Percentiles rank a stretch among this genome's conserved stretches.
phyloP scores from a whole-genome alignment of 306 rosid genomes.

The Sindora glabra region DNA sequence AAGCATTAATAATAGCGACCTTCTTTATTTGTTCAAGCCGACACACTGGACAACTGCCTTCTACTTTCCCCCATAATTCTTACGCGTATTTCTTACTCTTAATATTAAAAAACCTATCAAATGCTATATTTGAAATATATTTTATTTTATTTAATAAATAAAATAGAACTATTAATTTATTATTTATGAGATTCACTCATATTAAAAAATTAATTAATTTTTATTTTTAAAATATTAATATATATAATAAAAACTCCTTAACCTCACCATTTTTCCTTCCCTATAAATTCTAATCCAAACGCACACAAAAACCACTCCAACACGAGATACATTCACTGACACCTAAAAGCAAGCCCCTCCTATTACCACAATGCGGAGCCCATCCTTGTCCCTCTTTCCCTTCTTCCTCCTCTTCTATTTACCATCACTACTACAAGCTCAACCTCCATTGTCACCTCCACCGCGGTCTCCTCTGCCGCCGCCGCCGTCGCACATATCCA shows the following conservation, averaged over 20 bases:
- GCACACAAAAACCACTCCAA: background rate
- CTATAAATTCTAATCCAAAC: background rate
- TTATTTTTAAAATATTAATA: too few species aligned
- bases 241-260: too few species aligned
- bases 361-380: constrained; percentile 7
- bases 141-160: too few species aligned
- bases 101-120: too few species aligned
- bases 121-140: too few species aligned
- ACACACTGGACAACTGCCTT: constrained; percentile 15
- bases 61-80: background rate
- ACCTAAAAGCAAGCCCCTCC: background rate
- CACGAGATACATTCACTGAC: too few species aligned
- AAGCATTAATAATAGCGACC: constrained; percentile 16
- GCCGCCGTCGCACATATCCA: too few species aligned
- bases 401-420: constrained; percentile 10
- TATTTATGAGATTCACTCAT: too few species aligned
- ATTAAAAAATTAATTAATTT: too few species aligned
- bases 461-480: too few species aligned
- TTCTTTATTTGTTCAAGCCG: constrained; percentile 12
- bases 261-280: background rate
- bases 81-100: constrained; percentile 15
- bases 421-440: constrained; percentile 21
- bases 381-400: background rate
- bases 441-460: background rate
- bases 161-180: too few species aligned